These are phyloP conservation scores for Pythium brachiatum DNA, from an alignment of 352 stramenopile genomes.

Conservation along the genomic window DNA sequence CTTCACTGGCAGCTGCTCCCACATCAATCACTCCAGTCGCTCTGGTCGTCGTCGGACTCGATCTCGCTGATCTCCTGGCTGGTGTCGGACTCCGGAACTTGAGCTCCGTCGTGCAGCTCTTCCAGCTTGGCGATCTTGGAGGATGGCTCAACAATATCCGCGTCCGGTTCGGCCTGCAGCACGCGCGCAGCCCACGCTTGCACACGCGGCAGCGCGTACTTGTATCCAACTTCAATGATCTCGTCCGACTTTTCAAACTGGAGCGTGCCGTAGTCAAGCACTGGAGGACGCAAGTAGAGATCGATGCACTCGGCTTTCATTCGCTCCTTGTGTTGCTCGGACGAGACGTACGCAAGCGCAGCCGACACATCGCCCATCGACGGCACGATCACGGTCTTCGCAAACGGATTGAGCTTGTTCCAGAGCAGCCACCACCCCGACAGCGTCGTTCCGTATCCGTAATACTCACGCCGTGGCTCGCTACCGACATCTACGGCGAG, in stretches of 20 bases:
- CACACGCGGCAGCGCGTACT: constrained; percentile 74
- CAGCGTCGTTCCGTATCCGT: constrained; percentile 74
- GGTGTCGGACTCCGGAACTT: neutral
- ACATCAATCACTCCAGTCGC: too few relatives aligned
- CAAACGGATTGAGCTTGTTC: constrained; percentile 90
- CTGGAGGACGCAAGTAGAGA: constrained; percentile 86
- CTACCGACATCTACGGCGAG: constrained; percentile 89
- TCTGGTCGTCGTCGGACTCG: too few relatives aligned
- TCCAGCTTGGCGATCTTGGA: constrained; percentile 13
- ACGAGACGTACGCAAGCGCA: constrained; percentile 87
- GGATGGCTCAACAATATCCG: constrained; percentile 48
- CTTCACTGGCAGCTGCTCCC: too few relatives aligned
- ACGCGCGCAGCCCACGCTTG: constrained; percentile 56
- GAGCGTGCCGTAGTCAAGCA: constrained; percentile 88
- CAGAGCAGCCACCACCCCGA: constrained; percentile 91
- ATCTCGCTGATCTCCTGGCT: neutral
- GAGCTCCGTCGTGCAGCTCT: neutral
- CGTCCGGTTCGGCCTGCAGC: constrained; percentile 51
- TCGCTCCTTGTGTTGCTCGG: constrained; percentile 85
- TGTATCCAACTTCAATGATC: constrained; percentile 85
- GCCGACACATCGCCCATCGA: constrained; percentile 92
- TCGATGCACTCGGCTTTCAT: constrained; percentile 86
- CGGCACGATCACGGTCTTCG: constrained; percentile 83
- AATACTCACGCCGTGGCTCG: constrained; percentile 71
- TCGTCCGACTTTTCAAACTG: constrained; percentile 93